Conservation (phyloP, 805 yeast species). For the Gaillardinia entomophila region DNA sequence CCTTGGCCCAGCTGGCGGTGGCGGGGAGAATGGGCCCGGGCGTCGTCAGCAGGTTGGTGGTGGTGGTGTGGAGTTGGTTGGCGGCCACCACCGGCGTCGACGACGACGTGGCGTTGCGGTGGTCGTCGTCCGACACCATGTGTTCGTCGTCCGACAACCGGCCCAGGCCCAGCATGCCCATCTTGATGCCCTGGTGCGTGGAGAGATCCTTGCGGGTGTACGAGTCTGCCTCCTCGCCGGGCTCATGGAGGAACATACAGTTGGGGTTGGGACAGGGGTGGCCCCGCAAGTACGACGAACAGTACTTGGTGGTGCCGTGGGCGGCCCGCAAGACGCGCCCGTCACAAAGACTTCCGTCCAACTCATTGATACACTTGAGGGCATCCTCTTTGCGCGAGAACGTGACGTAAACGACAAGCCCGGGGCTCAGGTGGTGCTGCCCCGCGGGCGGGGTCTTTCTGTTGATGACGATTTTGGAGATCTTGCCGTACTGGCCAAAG, state of each 20-base stretch:
- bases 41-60: conserved; percentile 7
- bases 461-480: conserved; percentile 88
- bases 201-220: conserved; percentile 86
- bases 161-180: conserved; percentile 39
- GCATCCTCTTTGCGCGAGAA: conserved; percentile 94
- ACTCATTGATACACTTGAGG: conserved; percentile 82
- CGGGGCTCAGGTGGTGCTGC: conserved; percentile 51
- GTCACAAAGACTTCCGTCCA: conserved; percentile 89
- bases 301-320: conserved; percentile 96
- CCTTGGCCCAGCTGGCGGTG: conserved; percentile 19
- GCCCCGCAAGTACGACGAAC: conserved; percentile 92
- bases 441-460: conserved; percentile 48
- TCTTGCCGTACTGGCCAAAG: conserved; percentile 98
- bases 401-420: conserved; percentile 94
- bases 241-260: conserved; percentile 98
- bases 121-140: conserved; percentile 2
- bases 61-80: conserved; percentile 3
- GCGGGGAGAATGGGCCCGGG: conserved; percentile 55
- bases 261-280: conserved; percentile 97
- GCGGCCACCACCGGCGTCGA: conserved; percentile 6
- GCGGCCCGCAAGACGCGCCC: conserved; percentile 90
- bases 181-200: conserved; percentile 63
- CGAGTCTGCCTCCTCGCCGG: conserved; percentile 98
- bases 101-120: conserved; percentile 8
- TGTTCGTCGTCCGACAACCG: conserved; percentile 5